phyloP scores from a whole-genome alignment of 1,139 yeast species.

The Saccharomycopsis hybrid region DNA sequence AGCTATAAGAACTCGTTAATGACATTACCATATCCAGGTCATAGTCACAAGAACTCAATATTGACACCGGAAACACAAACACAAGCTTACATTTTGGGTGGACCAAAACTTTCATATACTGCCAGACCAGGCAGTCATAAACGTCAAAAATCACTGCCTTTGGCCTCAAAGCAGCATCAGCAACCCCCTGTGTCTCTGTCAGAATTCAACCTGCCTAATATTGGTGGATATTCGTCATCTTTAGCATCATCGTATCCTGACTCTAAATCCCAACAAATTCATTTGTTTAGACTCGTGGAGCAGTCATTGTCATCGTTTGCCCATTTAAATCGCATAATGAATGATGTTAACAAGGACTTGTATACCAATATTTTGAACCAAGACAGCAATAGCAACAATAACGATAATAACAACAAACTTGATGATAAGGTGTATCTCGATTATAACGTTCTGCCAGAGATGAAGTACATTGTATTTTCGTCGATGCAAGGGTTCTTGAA shows the following conservation, averaged over 20 bases:
- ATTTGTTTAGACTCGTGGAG: conserved; percentile 1
- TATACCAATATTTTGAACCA: neutral
- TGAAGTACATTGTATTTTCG: neutral
- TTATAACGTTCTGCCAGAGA: neutral
- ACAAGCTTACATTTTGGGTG: neutral
- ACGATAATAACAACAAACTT: neutral
- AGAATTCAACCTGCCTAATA: neutral
- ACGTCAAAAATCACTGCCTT: conserved; percentile 1
- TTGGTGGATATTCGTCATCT: neutral
- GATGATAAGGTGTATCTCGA: neutral
- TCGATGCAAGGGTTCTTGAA: conserved; percentile 3
- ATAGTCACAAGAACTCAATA: neutral
- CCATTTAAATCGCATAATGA: neutral
- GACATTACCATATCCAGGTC: neutral
- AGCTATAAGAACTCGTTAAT: neutral
- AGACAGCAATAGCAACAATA: neutral
- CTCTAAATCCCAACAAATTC: neutral
- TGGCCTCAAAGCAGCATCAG: too few species aligned
- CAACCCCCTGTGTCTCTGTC: neutral
- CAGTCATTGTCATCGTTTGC: neutral
- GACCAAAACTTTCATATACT: neutral
- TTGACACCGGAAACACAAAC: neutral
- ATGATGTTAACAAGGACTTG: conserved; percentile 6
- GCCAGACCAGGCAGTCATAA: neutral
- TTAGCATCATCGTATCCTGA: neutral